These are phyloP conservation scores for Citeromyces hawaiiensis DNA, from an alignment of 1,139 yeast species.

Conservation along the genomic window DNA sequence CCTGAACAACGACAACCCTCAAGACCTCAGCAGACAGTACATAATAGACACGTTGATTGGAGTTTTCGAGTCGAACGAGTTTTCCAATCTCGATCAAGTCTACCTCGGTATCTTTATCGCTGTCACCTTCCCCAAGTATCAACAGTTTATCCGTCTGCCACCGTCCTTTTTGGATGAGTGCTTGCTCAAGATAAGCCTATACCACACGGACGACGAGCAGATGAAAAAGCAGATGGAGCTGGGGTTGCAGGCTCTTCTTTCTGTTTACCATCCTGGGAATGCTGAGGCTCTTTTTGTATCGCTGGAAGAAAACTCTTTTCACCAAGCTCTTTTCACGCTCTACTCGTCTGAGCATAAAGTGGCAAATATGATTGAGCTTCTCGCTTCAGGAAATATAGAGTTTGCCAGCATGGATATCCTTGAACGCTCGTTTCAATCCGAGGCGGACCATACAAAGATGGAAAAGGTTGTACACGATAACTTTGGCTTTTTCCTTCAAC, in stretches of 20 bases:
- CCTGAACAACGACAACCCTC: conserved; percentile 35
- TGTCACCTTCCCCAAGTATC: conserved; percentile 65
- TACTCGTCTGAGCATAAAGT: conserved; percentile 40
- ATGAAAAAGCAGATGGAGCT: conserved; percentile 52
- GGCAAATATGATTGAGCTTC: conserved; percentile 32
- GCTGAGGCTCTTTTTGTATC: conserved; percentile 31
- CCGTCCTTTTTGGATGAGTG: conserved; percentile 38
- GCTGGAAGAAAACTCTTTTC: conserved; percentile 39
- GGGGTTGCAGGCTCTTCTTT: conserved; percentile 55
- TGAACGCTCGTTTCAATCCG: conserved; percentile 24
- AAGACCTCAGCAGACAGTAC: conserved; percentile 38
- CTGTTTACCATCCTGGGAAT: conserved; percentile 46
- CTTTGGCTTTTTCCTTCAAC: conserved; percentile 22
- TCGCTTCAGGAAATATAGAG: not conserved
- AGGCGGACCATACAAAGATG: conserved; percentile 22
- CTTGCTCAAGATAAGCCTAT: conserved; percentile 26
- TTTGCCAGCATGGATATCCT: conserved; percentile 9
- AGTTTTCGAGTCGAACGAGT: conserved; percentile 21
- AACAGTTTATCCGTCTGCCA: conserved; percentile 62
- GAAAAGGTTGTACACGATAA: conserved; percentile 21
- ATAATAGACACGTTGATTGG: conserved; percentile 56
- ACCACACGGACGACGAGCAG: conserved; percentile 25
- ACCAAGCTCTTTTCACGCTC: conserved; percentile 41
- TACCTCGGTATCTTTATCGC: conserved; percentile 59
- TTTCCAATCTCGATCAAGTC: conserved; percentile 21